Percentiles rank a stretch among this genome's conserved stretches.
These are phyloP conservation scores for Maudiozyma pseudohumilis DNA, from an alignment of 805 yeast genomes.

Conservation along the genomic window DNA sequence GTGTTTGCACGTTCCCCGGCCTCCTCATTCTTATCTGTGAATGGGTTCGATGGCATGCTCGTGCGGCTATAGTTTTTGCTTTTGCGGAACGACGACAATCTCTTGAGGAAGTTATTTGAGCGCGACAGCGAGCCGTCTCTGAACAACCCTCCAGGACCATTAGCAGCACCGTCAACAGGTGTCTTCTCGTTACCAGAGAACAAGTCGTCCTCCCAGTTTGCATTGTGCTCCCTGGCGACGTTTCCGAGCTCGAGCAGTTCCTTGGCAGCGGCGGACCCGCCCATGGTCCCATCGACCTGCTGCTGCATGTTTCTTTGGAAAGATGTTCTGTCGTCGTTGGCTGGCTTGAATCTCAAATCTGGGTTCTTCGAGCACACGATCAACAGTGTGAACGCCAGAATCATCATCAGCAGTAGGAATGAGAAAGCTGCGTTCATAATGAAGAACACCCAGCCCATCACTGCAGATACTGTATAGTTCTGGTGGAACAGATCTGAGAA, in stretches of 20 bases:
- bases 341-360: slow-evolving; percentile 79
- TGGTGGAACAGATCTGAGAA: slow-evolving; percentile 80
- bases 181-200: not conserved
- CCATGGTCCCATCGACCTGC: slow-evolving; percentile 1
- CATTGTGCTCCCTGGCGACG: slow-evolving; percentile 75
- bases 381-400: slow-evolving; percentile 54
- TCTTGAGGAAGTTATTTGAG: not conserved
- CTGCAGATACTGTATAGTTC: slow-evolving; percentile 64
- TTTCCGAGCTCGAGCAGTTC: slow-evolving; percentile 66
- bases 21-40: not conserved
- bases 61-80: not conserved
- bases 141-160: not conserved
- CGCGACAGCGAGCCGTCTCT: not conserved
- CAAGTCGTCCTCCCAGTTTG: slow-evolving; percentile 47
- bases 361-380: slow-evolving; percentile 73
- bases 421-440: slow-evolving; percentile 84
- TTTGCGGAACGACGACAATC: not conserved
- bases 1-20: not conserved
- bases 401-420: slow-evolving; percentile 57
- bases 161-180: not conserved
- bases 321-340: slow-evolving; percentile 85
- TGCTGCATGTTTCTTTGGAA: slow-evolving; percentile 45
- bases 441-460: slow-evolving; percentile 90
- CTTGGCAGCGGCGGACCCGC: slow-evolving; percentile 25
- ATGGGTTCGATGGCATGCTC: not conserved